Evolutionary conservation across 116 monocot species (phyloP).

Genomic region (Posidonia oceanica): DNA sequence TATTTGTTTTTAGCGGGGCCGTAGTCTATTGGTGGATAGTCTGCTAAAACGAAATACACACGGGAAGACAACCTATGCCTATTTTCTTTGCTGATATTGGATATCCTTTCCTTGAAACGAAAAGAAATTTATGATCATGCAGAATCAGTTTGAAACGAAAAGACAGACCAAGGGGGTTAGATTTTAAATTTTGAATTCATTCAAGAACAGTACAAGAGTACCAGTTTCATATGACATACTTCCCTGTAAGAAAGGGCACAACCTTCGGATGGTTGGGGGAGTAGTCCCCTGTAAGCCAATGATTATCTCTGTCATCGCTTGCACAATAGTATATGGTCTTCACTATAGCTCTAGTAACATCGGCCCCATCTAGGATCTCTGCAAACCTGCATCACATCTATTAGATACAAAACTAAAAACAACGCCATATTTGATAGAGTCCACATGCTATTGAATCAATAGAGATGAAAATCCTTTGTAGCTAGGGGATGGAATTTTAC

Average conservation of each 20-base stretch:
- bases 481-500: slow-evolving; percentile 16
- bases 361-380: slow-evolving; percentile 72
- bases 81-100: too few relatives aligned
- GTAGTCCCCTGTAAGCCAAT: slow-evolving; percentile 46
- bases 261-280: slow-evolving; percentile 27
- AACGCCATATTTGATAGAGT: not conserved
- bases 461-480: too few relatives aligned
- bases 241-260: slow-evolving; percentile 58
- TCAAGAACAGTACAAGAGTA: too few relatives aligned
- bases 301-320: slow-evolving; percentile 52
- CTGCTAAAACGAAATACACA: too few relatives aligned
- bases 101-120: not conserved
- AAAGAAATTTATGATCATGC: not conserved
- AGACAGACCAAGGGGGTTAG: not conserved
- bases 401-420: not conserved
- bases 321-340: slow-evolving; percentile 47
- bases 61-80: too few relatives aligned
- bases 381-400: slow-evolving; percentile 31
- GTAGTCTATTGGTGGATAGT: too few relatives aligned
- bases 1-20: too few relatives aligned
- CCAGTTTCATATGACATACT: slow-evolving; percentile 20
- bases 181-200: not conserved
- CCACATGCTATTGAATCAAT: too few relatives aligned
- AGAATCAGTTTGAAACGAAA: not conserved
- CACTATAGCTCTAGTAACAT: slow-evolving; percentile 69